phyloP scores from a whole-genome alignment of 257 asterid genomes.

The Cruciata laevipes region DNA sequence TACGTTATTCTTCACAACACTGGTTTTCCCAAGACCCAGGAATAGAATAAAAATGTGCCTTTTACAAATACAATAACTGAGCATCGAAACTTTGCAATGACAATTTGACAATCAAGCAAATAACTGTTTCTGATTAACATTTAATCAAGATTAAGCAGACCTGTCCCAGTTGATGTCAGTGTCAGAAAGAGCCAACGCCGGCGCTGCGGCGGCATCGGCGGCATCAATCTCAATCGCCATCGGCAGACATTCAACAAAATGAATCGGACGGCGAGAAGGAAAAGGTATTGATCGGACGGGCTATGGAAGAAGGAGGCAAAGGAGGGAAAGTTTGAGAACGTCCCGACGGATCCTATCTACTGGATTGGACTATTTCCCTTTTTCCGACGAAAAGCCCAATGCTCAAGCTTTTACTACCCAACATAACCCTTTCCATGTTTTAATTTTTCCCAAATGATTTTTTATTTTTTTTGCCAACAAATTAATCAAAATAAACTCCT shows the following conservation, averaged over 20 bases:
- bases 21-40: too few relatives aligned
- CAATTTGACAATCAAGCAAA: not conserved
- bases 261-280: too few relatives aligned
- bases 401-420: too few relatives aligned
- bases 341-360: not conserved
- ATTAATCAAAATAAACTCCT: too few relatives aligned
- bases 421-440: too few relatives aligned
- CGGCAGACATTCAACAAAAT: not conserved
- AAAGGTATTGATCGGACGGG: not conserved
- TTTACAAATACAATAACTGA: not conserved
- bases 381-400: not conserved
- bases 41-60: not conserved
- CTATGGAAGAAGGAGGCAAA: not conserved
- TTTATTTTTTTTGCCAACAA: too few relatives aligned
- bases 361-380: not conserved
- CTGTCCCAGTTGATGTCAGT: constrained; percentile 91
- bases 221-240: constrained; percentile 44
- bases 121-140: not conserved
- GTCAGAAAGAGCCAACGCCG: constrained; percentile 64
- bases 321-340: not conserved
- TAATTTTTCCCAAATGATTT: too few relatives aligned
- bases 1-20: too few relatives aligned
- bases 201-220: constrained; percentile 29
- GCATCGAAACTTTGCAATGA: not conserved
- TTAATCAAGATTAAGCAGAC: constrained; percentile 6